Evolutionary conservation across 2,329 filamentous ascomycete species (phyloP).

Genomic region (Stagonosporopsis rhizophila): DNA sequence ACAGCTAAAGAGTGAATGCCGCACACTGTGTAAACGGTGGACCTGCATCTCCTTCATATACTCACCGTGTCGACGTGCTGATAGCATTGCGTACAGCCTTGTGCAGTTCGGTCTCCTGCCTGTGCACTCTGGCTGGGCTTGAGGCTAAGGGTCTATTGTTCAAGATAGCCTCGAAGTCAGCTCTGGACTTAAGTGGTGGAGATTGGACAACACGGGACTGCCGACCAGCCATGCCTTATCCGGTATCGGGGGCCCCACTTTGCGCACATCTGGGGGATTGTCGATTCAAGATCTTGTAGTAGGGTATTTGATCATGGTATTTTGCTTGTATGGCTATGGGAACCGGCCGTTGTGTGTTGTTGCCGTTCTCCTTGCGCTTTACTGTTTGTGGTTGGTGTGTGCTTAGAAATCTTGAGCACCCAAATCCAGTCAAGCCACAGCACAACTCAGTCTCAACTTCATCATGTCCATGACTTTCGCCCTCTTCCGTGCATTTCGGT

Average conservation of each 20-base stretch:
- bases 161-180: slow-evolving; percentile 12
- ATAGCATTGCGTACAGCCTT: neutral
- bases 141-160: slow-evolving; percentile 8
- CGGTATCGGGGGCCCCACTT: slow-evolving; percentile 7
- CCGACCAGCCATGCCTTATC: slow-evolving; percentile 6
- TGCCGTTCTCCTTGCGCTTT: slow-evolving; percentile 9
- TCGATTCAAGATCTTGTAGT: slow-evolving; percentile 12
- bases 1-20: slow-evolving; percentile 21
- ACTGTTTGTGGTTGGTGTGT: slow-evolving; percentile 3
- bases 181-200: slow-evolving; percentile 16
- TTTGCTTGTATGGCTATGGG: neutral
- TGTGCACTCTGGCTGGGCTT: slow-evolving; percentile 9
- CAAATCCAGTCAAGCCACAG: neutral
- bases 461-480: neutral
- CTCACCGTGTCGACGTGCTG: neutral
- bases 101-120: neutral
- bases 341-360: neutral
- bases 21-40: slow-evolving; percentile 8
- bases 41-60: slow-evolving; percentile 11
- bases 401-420: neutral
- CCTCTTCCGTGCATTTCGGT: neutral
- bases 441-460: slow-evolving; percentile 5
- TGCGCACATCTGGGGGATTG: slow-evolving; percentile 9
- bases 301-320: neutral
- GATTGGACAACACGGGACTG: slow-evolving; percentile 14